Conservation (phyloP, 129 eudicot genomes). For the Apium graveolens region DNA sequence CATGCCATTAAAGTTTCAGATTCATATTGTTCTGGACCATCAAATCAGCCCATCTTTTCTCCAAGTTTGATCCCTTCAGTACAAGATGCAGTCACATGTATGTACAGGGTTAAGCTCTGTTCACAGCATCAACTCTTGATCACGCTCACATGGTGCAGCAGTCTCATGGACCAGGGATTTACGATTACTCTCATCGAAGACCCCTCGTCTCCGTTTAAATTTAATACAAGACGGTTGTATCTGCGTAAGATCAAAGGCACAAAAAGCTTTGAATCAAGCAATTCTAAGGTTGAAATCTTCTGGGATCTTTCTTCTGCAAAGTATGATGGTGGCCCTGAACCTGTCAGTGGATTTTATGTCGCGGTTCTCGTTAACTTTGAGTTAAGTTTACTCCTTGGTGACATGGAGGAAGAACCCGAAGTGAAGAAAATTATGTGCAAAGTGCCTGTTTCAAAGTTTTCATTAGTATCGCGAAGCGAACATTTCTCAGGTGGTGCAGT, state of each 20-base stretch:
- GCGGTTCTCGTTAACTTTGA: constrained; percentile 44
- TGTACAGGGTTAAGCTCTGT: constrained; percentile 50
- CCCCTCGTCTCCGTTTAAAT: constrained; percentile 22
- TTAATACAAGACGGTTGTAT: constrained; percentile 23
- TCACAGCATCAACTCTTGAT: constrained; percentile 35
- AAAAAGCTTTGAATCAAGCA: constrained; percentile 31
- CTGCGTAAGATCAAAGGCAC: constrained; percentile 40
- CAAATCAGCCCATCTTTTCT: constrained; percentile 34
- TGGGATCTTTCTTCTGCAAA: constrained; percentile 75
- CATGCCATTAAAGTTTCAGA: constrained; percentile 91
- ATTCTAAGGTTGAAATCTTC: constrained; percentile 33
- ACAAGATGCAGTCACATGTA: constrained; percentile 47
- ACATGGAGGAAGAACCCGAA: constrained; percentile 27
- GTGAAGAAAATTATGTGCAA: constrained; percentile 19
- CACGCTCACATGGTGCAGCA: constrained; percentile 66
- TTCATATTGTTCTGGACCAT: constrained; percentile 79
- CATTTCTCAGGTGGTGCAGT: constrained; percentile 36
- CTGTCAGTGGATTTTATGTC: constrained; percentile 43
- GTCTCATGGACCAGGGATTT: constrained; percentile 38
- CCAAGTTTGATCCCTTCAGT: constrained; percentile 42
- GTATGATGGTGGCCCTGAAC: constrained; percentile 63
- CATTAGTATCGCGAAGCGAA: constrained; percentile 49
- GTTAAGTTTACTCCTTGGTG: constrained; percentile 36
- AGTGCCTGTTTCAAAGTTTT: constrained; percentile 25
- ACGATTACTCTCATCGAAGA: constrained; percentile 33